Evolutionary conservation across 2,329 filamentous ascomycete genomes (phyloP).

Genomic region (Raffaelea ambrosiae): DNA sequence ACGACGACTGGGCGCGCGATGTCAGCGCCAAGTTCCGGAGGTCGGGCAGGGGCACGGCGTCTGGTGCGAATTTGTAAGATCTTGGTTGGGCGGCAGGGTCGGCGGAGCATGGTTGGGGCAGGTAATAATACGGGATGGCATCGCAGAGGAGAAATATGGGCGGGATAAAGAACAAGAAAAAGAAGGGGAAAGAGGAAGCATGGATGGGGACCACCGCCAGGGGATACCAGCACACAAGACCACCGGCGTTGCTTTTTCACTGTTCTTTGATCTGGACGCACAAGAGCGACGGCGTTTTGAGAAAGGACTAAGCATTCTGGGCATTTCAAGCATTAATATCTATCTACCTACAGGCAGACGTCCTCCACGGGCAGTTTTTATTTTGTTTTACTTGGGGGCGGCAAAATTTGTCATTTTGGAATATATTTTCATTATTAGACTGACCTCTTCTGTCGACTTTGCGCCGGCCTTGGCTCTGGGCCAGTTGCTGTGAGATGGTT

Average conservation of each 20-base stretch:
- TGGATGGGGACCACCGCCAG: neutral
- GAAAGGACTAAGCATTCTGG: neutral
- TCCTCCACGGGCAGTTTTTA: too few species aligned
- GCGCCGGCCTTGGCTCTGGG: too few species aligned
- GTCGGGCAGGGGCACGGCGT: neutral
- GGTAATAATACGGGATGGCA: neutral
- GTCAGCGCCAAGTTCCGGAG: constrained; percentile 30
- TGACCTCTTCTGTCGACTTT: too few species aligned
- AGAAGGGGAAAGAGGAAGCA: neutral
- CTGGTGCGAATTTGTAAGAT: neutral
- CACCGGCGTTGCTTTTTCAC: neutral
- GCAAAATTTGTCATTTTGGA: too few species aligned
- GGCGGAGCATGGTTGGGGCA: neutral
- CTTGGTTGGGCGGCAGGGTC: neutral
- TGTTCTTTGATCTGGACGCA: neutral
- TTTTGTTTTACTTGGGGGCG: too few species aligned
- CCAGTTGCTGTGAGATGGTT: too few species aligned
- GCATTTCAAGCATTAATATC: neutral
- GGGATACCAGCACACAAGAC: neutral
- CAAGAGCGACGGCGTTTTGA: neutral
- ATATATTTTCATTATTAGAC: too few species aligned
- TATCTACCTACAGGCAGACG: too few species aligned
- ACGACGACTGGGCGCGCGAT: constrained; percentile 60
- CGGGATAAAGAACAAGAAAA: neutral
- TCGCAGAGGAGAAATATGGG: neutral